phyloP scores from a whole-genome alignment of 192 early-diverging fungal species.

The Backusella tarrabulga region DNA sequence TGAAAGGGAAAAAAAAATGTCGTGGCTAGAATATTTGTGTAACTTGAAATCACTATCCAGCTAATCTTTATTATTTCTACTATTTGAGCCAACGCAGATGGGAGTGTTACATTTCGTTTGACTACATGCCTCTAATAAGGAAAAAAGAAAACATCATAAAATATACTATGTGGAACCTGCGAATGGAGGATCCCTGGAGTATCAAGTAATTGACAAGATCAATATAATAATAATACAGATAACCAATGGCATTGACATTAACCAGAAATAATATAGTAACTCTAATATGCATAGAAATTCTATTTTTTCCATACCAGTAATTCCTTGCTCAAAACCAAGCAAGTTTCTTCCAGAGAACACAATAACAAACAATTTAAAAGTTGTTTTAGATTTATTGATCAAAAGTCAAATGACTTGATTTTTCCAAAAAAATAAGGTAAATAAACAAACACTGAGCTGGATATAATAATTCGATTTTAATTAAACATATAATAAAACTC shows the following conservation, averaged over 20 bases:
- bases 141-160: not conserved
- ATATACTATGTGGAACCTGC: not conserved
- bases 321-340: not conserved
- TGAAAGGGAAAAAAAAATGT: not conserved
- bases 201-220: not conserved
- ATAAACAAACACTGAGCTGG: not conserved
- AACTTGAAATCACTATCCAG: not conserved
- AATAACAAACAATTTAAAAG: not conserved
- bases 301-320: not conserved
- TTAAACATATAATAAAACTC: not conserved
- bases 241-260: not conserved
- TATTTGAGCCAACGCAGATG: not conserved
- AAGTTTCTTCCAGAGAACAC: not conserved
- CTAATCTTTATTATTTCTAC: not conserved
- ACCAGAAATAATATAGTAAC: not conserved
- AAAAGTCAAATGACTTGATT: not conserved
- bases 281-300: not conserved
- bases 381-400: not conserved
- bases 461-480: not conserved
- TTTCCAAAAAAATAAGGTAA: not conserved
- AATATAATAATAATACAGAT: not conserved
- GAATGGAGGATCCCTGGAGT: not conserved
- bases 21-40: not conserved
- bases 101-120: not conserved
- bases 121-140: not conserved